phyloP scores from a whole-genome alignment of 1,284 basidiomycete genomes.

The Melanopsichium pennsylvanicum region DNA sequence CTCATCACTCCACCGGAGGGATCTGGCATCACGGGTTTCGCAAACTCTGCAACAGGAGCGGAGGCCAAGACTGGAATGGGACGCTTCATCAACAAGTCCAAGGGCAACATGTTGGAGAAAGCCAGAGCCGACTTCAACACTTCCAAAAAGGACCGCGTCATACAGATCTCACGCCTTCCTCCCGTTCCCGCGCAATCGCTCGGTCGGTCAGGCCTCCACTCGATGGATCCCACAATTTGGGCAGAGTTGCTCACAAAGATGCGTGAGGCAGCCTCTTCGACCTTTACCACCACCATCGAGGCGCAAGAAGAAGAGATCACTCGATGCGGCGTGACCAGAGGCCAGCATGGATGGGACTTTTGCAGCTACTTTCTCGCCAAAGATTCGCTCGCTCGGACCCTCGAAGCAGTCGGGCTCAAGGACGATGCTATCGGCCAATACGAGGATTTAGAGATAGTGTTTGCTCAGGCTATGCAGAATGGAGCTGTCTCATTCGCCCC shows the following conservation, averaged over 20 bases:
- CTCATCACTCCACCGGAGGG: constrained; percentile 56
- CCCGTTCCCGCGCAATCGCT: constrained; percentile 65
- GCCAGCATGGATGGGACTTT: constrained; percentile 52
- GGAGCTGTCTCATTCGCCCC: constrained; percentile 52
- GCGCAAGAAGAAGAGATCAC: constrained; percentile 50
- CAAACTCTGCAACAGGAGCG: constrained; percentile 77
- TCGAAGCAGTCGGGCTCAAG: constrained; percentile 85
- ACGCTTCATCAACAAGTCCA: constrained; percentile 76
- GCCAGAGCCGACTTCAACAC: constrained; percentile 90
- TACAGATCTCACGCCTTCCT: constrained; percentile 35
- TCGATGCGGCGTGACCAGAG: constrained; percentile 23
- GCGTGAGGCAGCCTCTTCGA: constrained; percentile 83
- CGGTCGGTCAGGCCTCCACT: constrained; percentile 78
- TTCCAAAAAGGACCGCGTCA: constrained; percentile 76
- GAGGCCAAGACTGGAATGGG: constrained; percentile 46
- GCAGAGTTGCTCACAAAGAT: constrained; percentile 86
- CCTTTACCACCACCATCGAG: constrained; percentile 79
- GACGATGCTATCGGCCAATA: constrained; percentile 91
- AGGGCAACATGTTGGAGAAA: constrained; percentile 85
- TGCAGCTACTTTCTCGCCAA: constrained; percentile 76
- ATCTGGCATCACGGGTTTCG: constrained; percentile 67
- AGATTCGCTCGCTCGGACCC: constrained; percentile 92
- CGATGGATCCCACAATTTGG: constrained; percentile 80
- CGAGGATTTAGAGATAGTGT: constrained; percentile 86
- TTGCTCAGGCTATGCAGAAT: constrained; percentile 66